These are phyloP conservation scores for Kentomonas sorsogonicus DNA, from an alignment of 208 protist genomes.

Conservation along the genomic window DNA sequence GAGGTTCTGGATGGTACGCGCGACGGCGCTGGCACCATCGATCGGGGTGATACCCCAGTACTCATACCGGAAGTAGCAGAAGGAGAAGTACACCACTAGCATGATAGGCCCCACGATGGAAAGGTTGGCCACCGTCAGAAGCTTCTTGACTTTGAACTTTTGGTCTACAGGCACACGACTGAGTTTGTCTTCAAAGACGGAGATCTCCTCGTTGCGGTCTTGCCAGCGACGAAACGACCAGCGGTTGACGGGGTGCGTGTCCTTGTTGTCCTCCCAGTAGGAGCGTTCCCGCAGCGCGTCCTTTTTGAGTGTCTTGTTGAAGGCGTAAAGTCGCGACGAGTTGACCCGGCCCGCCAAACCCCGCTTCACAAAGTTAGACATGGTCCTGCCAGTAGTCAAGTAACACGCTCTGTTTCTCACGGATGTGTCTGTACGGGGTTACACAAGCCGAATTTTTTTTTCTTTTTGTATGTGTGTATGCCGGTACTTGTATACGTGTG, in stretches of 20 bases:
- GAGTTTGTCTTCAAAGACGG: constrained; percentile 76
- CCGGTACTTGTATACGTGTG: too few species aligned
- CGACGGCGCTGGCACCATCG: constrained; percentile 57
- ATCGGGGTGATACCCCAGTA: constrained; percentile 73
- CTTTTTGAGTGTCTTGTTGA: constrained; percentile 80
- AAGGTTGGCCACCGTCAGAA: constrained; percentile 72
- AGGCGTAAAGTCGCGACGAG: constrained; percentile 61
- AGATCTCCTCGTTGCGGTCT: constrained; percentile 64
- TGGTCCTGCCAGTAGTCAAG: constrained; percentile 7
- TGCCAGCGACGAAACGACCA: constrained; percentile 76
- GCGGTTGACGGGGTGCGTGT: constrained; percentile 77
- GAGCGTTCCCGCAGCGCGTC: constrained; percentile 56
- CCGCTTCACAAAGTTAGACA: constrained; percentile 55
- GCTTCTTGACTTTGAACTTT: constrained; percentile 85
- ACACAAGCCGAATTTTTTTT: too few species aligned
- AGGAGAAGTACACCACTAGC: constrained; percentile 53
- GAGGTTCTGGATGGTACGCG: constrained; percentile 67
- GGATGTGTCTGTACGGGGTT: too few species aligned
- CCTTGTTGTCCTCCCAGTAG: constrained; percentile 80
- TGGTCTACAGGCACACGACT: constrained; percentile 72
- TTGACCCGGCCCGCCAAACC: constrained; percentile 59
- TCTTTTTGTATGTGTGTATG: too few species aligned
- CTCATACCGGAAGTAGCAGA: constrained; percentile 60
- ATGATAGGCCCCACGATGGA: constrained; percentile 65
- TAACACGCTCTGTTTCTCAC: background rate